Percentiles rank a stretch among this genome's conserved stretches.
These are phyloP conservation scores for Cladophialophora chaetospira DNA, from an alignment of 2,329 filamentous ascomycete genomes.

Conservation along the genomic window DNA sequence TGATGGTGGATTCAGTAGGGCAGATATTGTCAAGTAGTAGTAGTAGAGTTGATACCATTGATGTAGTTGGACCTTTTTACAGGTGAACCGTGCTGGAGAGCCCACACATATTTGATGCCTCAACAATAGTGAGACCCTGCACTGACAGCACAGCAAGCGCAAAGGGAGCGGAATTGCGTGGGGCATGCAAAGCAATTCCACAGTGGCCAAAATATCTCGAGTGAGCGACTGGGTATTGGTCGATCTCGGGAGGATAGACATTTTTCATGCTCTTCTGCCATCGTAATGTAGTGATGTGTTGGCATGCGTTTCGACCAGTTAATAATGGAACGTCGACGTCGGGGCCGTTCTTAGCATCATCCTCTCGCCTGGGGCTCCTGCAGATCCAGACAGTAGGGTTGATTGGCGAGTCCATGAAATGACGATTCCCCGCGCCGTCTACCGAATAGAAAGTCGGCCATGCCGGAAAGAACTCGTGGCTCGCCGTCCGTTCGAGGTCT, in stretches of 20 bases:
- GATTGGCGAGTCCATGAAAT: conserved; percentile 20
- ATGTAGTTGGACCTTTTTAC: conserved; percentile 26
- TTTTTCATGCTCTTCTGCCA: conserved; percentile 25
- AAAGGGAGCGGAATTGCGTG: conserved; percentile 31
- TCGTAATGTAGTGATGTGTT: conserved; percentile 35
- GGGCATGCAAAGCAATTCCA: conserved; percentile 32
- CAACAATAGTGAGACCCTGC: conserved; percentile 26
- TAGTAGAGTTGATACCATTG: conserved; percentile 19
- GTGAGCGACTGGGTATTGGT: conserved; percentile 29
- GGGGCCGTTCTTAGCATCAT: conserved; percentile 27
- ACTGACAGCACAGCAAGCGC: conserved; percentile 35
- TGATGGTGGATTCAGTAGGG: conserved; percentile 14
- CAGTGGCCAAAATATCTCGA: conserved; percentile 32
- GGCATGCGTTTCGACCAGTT: conserved; percentile 33
- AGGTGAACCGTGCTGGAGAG: conserved; percentile 21
- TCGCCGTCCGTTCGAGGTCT: conserved; percentile 10
- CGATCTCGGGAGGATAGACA: conserved; percentile 20
- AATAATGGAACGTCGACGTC: conserved; percentile 29
- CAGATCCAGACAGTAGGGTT: conserved; percentile 27
- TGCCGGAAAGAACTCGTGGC: conserved; percentile 4
- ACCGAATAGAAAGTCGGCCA: conserved; percentile 5
- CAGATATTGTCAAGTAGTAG: conserved; percentile 24
- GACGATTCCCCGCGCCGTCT: conserved; percentile 20
- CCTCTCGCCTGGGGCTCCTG: conserved; percentile 21
- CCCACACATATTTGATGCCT: conserved; percentile 25